Conservation (phyloP, 306 rosid species). For the Sicyos baderoa region DNA sequence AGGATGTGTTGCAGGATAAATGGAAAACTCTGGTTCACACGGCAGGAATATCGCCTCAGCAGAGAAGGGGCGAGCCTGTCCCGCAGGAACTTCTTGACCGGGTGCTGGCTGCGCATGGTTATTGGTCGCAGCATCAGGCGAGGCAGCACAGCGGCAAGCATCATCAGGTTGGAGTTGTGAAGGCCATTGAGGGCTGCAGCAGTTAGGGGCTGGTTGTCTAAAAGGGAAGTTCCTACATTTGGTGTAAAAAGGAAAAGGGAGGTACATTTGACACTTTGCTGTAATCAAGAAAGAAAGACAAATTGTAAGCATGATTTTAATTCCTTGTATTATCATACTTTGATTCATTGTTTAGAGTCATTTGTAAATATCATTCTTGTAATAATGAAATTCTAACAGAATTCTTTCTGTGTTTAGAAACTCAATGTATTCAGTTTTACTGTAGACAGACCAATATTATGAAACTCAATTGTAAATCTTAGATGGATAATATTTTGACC, state of each 20-base stretch:
- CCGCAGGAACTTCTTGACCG: slow-evolving; percentile 83
- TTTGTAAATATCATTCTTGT: slow-evolving; percentile 56
- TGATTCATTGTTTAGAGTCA: slow-evolving; percentile 51
- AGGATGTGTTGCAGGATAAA: slow-evolving; percentile 52
- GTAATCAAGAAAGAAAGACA: slow-evolving; percentile 31
- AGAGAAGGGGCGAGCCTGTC: slow-evolving; percentile 89
- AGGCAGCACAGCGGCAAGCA: slow-evolving; percentile 53
- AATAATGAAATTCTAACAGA: slow-evolving; percentile 44
- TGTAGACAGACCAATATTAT: background rate
- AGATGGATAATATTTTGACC: too few species aligned
- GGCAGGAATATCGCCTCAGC: slow-evolving; percentile 78
- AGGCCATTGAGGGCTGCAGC: slow-evolving; percentile 35
- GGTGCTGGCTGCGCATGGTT: slow-evolving; percentile 76
- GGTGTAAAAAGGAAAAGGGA: slow-evolving; percentile 37
- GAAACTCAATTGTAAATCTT: slow-evolving; percentile 12
- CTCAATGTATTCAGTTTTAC: slow-evolving; percentile 31
- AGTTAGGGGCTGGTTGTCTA: slow-evolving; percentile 17
- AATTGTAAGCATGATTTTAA: slow-evolving; percentile 58
- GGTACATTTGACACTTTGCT: slow-evolving; percentile 27
- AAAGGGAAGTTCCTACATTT: slow-evolving; percentile 19
- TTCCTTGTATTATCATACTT: slow-evolving; percentile 56
- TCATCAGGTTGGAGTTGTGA: slow-evolving; percentile 38
- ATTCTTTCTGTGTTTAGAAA: slow-evolving; percentile 21
- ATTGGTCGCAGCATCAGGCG: slow-evolving; percentile 71
- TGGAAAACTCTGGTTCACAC: slow-evolving; percentile 97